These are phyloP conservation scores for Fusarium foetens DNA, from an alignment of 2,329 filamentous ascomycete genomes.

Conservation along the genomic window DNA sequence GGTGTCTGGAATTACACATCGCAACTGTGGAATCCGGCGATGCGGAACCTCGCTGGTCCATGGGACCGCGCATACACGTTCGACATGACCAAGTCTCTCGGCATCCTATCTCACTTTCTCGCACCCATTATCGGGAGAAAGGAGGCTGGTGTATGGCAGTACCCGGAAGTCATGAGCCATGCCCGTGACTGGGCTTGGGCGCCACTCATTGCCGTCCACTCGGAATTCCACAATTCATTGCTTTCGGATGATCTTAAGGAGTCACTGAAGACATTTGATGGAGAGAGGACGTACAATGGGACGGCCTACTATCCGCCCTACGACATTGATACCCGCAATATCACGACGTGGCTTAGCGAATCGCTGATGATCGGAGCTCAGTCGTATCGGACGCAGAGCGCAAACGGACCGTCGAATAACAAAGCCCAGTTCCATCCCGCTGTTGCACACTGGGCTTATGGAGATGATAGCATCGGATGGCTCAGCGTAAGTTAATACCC, in stretches of 20 bases:
- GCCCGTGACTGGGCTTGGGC: conserved; percentile 67
- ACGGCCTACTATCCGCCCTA: conserved; percentile 26
- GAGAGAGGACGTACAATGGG: conserved; percentile 6
- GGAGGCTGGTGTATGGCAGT: conserved; percentile 1
- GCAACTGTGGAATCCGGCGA: conserved; percentile 63
- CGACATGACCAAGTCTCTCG: conserved; percentile 66
- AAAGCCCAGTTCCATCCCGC: conserved; percentile 15
- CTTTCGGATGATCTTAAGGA: conserved; percentile 53
- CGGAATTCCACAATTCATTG: conserved; percentile 59
- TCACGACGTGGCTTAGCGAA: conserved; percentile 64
- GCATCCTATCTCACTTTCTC: conserved; percentile 34
- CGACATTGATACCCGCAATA: conserved; percentile 63
- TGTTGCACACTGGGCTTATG: conserved; percentile 16
- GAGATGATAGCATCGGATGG: conserved; percentile 9
- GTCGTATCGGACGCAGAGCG: conserved; percentile 43
- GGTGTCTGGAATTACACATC: conserved; percentile 62
- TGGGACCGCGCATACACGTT: conserved; percentile 71
- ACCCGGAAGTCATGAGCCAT: conserved; percentile 62
- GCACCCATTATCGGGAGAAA: conserved; percentile 14
- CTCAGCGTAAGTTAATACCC: conserved; percentile 2
- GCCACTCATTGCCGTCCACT: conserved; percentile 64
- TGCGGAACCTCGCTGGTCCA: conserved; percentile 69
- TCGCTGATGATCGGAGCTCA: conserved; percentile 67
- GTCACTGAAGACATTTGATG: background rate
- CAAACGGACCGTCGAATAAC: conserved; percentile 9